A percentile compares a stretch with the other conserved stretches of the same genome.
phyloP scores from a whole-genome alignment of 1,139 yeast species.

The Blastobotrys petasosporus region DNA sequence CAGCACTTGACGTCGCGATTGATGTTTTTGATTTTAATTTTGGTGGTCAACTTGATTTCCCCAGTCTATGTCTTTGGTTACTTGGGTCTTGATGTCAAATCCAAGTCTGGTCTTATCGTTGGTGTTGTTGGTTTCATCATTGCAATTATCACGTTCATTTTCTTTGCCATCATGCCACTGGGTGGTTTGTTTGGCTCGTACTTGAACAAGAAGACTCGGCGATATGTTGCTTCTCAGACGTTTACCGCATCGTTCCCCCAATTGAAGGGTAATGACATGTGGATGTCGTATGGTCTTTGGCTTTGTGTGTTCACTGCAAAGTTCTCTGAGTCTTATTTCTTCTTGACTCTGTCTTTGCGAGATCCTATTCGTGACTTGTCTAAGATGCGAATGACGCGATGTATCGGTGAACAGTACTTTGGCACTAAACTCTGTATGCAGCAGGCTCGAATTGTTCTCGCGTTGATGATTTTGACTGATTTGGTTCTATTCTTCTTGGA shows the following conservation, averaged over 20 bases:
- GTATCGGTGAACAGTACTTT: slow-evolving; percentile 89
- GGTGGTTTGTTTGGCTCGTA: slow-evolving; percentile 96
- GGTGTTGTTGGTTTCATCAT: slow-evolving; percentile 87
- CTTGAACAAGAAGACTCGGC: slow-evolving; percentile 79
- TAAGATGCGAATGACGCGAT: slow-evolving; percentile 55
- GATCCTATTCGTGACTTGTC: slow-evolving; percentile 84
- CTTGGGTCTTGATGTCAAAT: slow-evolving; percentile 57
- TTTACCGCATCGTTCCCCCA: slow-evolving; percentile 88
- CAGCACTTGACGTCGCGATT: slow-evolving; percentile 90
- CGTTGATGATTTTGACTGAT: slow-evolving; percentile 88
- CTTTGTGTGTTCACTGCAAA: slow-evolving; percentile 81
- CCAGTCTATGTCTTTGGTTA: slow-evolving; percentile 77
- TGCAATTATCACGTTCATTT: slow-evolving; percentile 74
- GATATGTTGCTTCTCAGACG: slow-evolving; percentile 88
- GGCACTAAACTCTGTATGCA: slow-evolving; percentile 67
- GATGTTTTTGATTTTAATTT: slow-evolving; percentile 60
- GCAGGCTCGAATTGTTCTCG: slow-evolving; percentile 83
- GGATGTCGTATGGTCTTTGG: slow-evolving; percentile 95
- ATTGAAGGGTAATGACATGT: slow-evolving; percentile 84
- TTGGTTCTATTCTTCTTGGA: slow-evolving; percentile 94
- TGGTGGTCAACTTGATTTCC: slow-evolving; percentile 74
- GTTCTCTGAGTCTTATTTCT: slow-evolving; percentile 84
- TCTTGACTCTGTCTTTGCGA: slow-evolving; percentile 81
- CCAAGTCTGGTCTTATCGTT: slow-evolving; percentile 73
- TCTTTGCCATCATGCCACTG: slow-evolving; percentile 91